Base-by-base conservation (phyloP, 441 rosid genomes). In the Jatropha podagrica region DNA sequence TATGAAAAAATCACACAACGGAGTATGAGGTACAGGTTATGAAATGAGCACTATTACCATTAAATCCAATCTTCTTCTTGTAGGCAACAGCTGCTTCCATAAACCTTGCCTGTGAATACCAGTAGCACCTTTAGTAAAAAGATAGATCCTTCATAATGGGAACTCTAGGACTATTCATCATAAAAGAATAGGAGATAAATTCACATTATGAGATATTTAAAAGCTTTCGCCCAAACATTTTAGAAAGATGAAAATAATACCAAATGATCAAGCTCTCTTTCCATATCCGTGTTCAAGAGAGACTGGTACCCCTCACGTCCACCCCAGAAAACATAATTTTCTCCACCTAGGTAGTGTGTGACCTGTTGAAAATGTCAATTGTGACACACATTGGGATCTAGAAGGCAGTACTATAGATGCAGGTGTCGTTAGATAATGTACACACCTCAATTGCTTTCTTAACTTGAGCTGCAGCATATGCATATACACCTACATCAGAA, bases 251-350 rank as follows among this genome's bases (percentile, higher is more conserved):
- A 42, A 68, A 0, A 76, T 56, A 27, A 75, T 85, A 90, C 97
- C 88, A 94, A 18, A 84, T 96, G 97, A 80, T 90, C 86, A 64
- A 96, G 95, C 86, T 96, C 99, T 79, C 91, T 89, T 84, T 81
- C 97, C 99, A 96, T 92, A 82, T 96, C 96, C 42, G 99, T 94
- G 86, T 96, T 94, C 86, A 96, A 84, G 51, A 96, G 96, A 60
- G 92, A 75, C 75, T 96, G 99, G 76, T 96, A 96, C 73, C 99
- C 99, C 83, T 96, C 99, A 69, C 98, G 98, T 61, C 99, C 99
- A 66, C 99, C 99, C 99, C 98, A 94, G 78, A 96, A 96, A 58
- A 96, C 97, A 67, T 91, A 94, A 79, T 96, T 96, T 88, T 94
- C 99, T 78, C 98, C 98, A 20, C 98, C 98, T 26, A 96, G 83